These are phyloP conservation scores for Zoysia japonica DNA, from an alignment of 176 grass and related monocot genomes.

Conservation along the genomic window DNA sequence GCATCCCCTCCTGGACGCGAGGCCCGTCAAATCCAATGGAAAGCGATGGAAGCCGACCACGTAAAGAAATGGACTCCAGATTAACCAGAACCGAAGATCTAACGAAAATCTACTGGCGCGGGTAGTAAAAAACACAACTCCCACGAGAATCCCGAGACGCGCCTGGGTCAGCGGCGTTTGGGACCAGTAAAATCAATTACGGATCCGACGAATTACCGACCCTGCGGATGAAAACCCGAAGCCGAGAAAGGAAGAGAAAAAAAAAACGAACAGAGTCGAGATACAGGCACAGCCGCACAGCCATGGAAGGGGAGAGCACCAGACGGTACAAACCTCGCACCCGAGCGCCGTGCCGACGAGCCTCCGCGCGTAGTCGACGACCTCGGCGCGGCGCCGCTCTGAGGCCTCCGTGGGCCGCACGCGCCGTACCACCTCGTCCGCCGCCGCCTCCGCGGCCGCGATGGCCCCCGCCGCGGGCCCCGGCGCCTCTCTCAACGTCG, in stretches of 20 bases:
- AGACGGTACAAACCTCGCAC: conserved; percentile 48
- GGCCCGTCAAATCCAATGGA: conserved; percentile 8
- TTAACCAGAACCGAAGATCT: not conserved
- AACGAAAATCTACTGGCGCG: not conserved
- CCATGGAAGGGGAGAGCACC: too few species aligned
- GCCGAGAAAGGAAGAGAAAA: not conserved
- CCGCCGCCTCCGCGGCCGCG: conserved; percentile 48
- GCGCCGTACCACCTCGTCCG: conserved; percentile 52
- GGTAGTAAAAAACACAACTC: not conserved
- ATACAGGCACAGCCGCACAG: too few species aligned
- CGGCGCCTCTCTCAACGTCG: not conserved
- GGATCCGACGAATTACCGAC: conserved; percentile 8
- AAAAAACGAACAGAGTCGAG: not conserved
- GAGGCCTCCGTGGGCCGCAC: conserved; percentile 70
- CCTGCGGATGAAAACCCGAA: not conserved
- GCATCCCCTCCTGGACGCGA: not conserved
- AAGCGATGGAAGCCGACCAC: not conserved
- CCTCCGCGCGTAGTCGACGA: conserved; percentile 58
- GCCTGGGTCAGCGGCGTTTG: not conserved
- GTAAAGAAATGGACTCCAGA: not conserved
- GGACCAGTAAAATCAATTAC: not conserved
- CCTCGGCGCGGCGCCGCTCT: conserved; percentile 45
- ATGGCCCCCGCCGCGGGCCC: not conserved
- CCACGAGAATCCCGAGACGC: conserved; percentile 33
- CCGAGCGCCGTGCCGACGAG: conserved; percentile 59